Base-by-base conservation (phyloP, 2,329 filamentous ascomycete genomes). In the Beauveria sp. region DNA sequence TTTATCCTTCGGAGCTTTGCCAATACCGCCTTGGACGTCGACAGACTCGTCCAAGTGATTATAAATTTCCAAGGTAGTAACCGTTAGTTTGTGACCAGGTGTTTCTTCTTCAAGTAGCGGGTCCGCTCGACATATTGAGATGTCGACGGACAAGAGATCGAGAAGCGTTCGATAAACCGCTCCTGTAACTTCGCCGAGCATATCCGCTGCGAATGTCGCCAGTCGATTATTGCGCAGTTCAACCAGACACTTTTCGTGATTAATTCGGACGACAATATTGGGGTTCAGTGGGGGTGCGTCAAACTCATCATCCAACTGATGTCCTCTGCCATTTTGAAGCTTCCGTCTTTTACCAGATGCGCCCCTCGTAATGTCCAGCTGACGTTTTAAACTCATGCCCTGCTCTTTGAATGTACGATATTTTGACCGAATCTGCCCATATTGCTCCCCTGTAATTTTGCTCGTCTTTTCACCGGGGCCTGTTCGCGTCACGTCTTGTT, bases 231-330 rank as follows among this genome's bases (percentile, higher is more conserved):
- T 96, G 61, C 93, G 90, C 64, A 96, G 79, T 55, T 90, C 86
- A 10, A 97, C 90, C 7, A 88, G 79, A 62, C 91, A 90, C 72
- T 93, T 96, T 61, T 92, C 88, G 68, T 91, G 88, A 70, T 96
- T 97, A 59, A 97, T 79, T 30, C 88, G 85, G 54, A 97, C 79
- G 41, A 92, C 81, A 65, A 92, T 79, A 62, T 89, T 83, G 55
- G 85, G 82, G 66, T 85, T 82, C 47, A 85, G 74, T 18, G 75
- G 75, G 26, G 76, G 73, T 60, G 81, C 77, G 22, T 77, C 71
- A 37, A 74, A 71, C 62, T 70, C 67, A 34, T 73, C 73, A 66
- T 77, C 78, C 51, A 64, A 53, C 70, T 67, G 56, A 69, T 70
- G 43, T 69, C 66, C 63, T 56, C 67, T 67, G 55, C 81, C 81